phyloP scores from a whole-genome alignment of 1,139 yeast genomes.

The Geotrichum phurueaensis region DNA sequence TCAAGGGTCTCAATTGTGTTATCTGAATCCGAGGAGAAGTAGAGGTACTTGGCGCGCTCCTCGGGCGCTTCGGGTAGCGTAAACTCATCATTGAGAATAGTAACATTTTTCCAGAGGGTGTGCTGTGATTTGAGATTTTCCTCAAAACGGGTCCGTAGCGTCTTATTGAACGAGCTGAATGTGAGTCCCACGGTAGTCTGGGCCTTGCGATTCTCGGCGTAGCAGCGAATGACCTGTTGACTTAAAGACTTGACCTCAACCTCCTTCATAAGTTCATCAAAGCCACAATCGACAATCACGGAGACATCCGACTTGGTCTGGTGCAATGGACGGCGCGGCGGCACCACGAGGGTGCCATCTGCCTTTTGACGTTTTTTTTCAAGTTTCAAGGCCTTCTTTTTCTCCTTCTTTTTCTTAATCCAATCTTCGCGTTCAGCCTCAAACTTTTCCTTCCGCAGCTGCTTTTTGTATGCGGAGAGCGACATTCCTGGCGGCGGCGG shows the following conservation, averaged over 20 bases:
- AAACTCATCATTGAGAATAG: slow-evolving; percentile 47
- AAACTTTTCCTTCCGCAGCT: slow-evolving; percentile 53
- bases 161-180: slow-evolving; percentile 61
- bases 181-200: slow-evolving; percentile 53
- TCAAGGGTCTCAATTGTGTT: slow-evolving; percentile 57
- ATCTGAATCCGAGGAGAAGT: slow-evolving; percentile 83
- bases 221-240: slow-evolving; percentile 74
- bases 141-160: slow-evolving; percentile 64
- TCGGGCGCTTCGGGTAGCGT: slow-evolving; percentile 20
- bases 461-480: slow-evolving; percentile 73
- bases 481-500: slow-evolving; percentile 54
- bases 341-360: slow-evolving; percentile 10
- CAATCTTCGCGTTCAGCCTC: slow-evolving; percentile 57
- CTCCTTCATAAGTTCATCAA: slow-evolving; percentile 83
- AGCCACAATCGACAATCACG: slow-evolving; percentile 77
- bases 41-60: slow-evolving; percentile 43
- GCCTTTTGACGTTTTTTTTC: slow-evolving; percentile 34
- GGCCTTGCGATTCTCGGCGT: slow-evolving; percentile 68
- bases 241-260: slow-evolving; percentile 69
- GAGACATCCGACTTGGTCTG: slow-evolving; percentile 27
- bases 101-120: slow-evolving; percentile 59
- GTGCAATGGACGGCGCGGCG: slow-evolving; percentile 7
- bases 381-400: slow-evolving; percentile 33
- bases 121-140: slow-evolving; percentile 51
- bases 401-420: slow-evolving; percentile 52